Percentiles rank a stretch among this genome's conserved stretches.
These are phyloP conservation scores for Decorospora gaudefroyi DNA, from an alignment of 2,329 filamentous ascomycete genomes.

Conservation along the genomic window DNA sequence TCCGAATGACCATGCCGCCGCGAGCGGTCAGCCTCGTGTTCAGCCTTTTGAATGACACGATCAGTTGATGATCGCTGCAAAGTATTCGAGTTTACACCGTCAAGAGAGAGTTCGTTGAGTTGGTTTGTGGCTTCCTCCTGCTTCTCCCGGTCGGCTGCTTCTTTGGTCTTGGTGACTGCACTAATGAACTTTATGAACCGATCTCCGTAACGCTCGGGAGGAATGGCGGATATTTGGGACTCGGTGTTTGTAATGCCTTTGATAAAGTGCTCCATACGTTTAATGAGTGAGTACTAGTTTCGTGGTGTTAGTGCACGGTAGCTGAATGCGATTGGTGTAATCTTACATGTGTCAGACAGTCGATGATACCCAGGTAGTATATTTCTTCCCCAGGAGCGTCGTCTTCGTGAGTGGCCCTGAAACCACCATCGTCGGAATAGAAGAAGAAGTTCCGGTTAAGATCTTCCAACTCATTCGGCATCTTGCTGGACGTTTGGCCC, in stretches of 20 bases:
- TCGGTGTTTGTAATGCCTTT: conserved; percentile 87
- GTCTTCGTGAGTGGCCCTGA: conserved; percentile 90
- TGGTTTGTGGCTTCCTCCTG: conserved; percentile 42
- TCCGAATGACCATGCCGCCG: conserved; percentile 54
- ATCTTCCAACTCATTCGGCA: conserved; percentile 82
- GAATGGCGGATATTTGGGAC: conserved; percentile 87
- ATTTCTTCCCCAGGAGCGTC: conserved; percentile 84
- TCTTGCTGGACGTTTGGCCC: conserved; percentile 77
- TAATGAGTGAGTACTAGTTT: conserved; percentile 87
- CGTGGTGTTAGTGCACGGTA: conserved; percentile 30
- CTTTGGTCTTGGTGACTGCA: conserved; percentile 84
- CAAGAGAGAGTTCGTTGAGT: conserved; percentile 45
- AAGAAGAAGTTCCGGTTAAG: conserved; percentile 76
- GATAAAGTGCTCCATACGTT: conserved; percentile 95
- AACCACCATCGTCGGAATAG: conserved; percentile 91
- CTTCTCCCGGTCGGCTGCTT: conserved; percentile 70
- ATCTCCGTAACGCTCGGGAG: conserved; percentile 88
- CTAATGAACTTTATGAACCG: conserved; percentile 92
- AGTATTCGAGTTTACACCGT: conserved; percentile 45
- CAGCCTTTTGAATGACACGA: conserved; percentile 62
- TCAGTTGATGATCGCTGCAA: conserved; percentile 51
- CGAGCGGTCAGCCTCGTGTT: conserved; percentile 65
- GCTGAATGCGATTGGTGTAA: background rate
- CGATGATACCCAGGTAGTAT: conserved; percentile 97
- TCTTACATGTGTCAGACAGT: conserved; percentile 93